Base-by-base conservation (phyloP, 179 eudicot species). In the Actinidia arguta region DNA sequence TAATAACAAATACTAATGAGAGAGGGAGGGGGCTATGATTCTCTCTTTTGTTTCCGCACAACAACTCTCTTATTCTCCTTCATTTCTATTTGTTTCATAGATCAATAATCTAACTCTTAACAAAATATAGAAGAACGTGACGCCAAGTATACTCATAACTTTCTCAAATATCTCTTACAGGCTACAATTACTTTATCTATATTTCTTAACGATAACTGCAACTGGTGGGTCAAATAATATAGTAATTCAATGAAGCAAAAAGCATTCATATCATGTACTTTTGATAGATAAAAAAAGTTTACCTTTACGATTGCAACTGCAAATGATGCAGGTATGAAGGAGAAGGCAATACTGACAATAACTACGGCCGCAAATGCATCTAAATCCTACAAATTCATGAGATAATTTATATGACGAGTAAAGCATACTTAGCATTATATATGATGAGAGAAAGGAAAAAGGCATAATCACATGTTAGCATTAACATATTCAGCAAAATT, bases 231-330 rank as follows among this genome's bases (percentile, higher is more conserved):
- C 24, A 76, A 31, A 46, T 3, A 71, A 50, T 1, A 61, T n/a
- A 36, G n/a, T 16, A 50, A 73, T 25, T 47, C 31, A 50, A 78
- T 55, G 54, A 44, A 25, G 31, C 46, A 55, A 73, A 78, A 47
- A n/a, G 39, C 14, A 54, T 44, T 61, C 39, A 80, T 48, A 24
- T 69, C 72, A 58, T 62, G 17, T 22, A 68, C 22, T 10, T 68
- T 47, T 27, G 24, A 50, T 54, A 73, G 70, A 56, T 42, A 66
- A 56, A 27, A 39, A 44, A 75, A 52, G 31, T 22, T 27, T 90
- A 96, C 98, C 99, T 97, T 97, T 58, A 97, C 99, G 75, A 97
- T 86, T 80, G 99, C 88, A 86, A 97, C 97, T 56, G 99, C 99
- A 88, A 97, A 97, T 50, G 99, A 97, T 61, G 99, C 97, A 58